A percentile compares a stretch with the other conserved stretches of the same genome.
Evolutionary conservation across 805 yeast genomes (phyloP).

Genomic region (Wickerhamiella slavikovae): DNA sequence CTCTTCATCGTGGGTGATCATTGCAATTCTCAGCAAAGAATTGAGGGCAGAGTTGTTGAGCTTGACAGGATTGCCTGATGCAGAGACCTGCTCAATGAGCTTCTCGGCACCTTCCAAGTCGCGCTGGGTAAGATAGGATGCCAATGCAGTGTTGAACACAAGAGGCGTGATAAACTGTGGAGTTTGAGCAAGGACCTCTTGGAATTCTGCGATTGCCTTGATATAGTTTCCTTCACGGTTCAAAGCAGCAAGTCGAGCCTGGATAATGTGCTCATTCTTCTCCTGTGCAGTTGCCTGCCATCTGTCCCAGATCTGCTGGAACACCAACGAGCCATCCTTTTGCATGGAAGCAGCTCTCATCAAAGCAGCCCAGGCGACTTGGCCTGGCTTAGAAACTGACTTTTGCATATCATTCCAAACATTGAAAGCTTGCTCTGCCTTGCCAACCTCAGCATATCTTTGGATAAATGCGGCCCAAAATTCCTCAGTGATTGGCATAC

Average conservation of each 20-base stretch:
- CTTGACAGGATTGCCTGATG: slow-evolving; percentile 15
- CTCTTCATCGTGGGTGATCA: slow-evolving; percentile 21
- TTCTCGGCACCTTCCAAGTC: slow-evolving; percentile 26
- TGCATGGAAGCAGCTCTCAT: slow-evolving; percentile 25
- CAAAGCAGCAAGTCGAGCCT: slow-evolving; percentile 28
- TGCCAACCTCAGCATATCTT: slow-evolving; percentile 14
- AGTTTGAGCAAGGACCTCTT: slow-evolving; percentile 17
- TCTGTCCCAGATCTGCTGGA: slow-evolving; percentile 16
- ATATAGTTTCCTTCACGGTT: slow-evolving; percentile 22
- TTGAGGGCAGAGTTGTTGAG: slow-evolving; percentile 34
- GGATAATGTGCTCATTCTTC: slow-evolving; percentile 29
- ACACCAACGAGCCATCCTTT: slow-evolving; percentile 14
- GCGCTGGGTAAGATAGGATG: slow-evolving; percentile 24
- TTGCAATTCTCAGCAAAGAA: slow-evolving; percentile 26
- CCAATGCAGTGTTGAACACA: slow-evolving; percentile 25
- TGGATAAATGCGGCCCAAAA: slow-evolving; percentile 14
- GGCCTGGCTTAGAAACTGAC: slow-evolving; percentile 23
- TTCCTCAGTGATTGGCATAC: slow-evolving; percentile 11
- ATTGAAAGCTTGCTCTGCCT: slow-evolving; percentile 14
- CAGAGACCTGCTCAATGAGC: slow-evolving; percentile 18
- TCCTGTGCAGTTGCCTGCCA: slow-evolving; percentile 20
- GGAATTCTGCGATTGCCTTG: slow-evolving; percentile 23
- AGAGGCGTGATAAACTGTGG: slow-evolving; percentile 19
- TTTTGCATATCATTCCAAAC: slow-evolving; percentile 31
- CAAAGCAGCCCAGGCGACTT: slow-evolving; percentile 39